A percentile compares a stretch with the other conserved stretches of the same genome.
phyloP scores from a whole-genome alignment of 257 asterid genomes.

The Nicotiana otophora region DNA sequence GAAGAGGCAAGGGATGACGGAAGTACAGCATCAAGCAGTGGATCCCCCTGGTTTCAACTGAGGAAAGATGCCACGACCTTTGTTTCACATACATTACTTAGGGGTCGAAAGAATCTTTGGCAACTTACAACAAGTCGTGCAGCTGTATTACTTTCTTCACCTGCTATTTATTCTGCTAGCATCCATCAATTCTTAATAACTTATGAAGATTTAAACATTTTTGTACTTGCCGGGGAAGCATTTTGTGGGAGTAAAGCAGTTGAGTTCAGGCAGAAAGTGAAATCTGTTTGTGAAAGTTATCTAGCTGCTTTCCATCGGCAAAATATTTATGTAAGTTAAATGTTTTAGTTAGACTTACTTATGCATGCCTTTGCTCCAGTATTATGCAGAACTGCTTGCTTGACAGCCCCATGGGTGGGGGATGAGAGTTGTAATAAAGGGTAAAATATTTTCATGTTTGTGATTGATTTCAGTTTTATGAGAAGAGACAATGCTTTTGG shows the following conservation, averaged over 20 bases:
- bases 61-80: constrained; percentile 75
- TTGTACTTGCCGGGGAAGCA: constrained; percentile 93
- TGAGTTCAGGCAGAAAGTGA: constrained; percentile 95
- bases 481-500: not conserved
- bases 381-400: constrained; percentile 4
- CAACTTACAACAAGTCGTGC: constrained; percentile 94
- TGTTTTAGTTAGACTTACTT: not conserved
- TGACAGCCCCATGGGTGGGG: not conserved
- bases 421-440: not conserved
- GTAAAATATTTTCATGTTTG: not conserved
- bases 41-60: constrained; percentile 83
- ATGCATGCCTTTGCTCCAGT: not conserved
- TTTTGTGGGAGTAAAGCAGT: constrained; percentile 88
- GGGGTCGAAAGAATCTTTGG: constrained; percentile 98
- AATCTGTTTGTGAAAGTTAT: constrained; percentile 77
- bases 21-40: constrained; percentile 94
- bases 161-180: constrained; percentile 82
- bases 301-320: constrained; percentile 94
- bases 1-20: constrained; percentile 85
- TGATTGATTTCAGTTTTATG: not conserved
- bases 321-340: constrained; percentile 78
- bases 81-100: constrained; percentile 75
- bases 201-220: constrained; percentile 82
- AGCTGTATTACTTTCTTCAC: constrained; percentile 89
- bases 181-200: constrained; percentile 89